phyloP scores from a whole-genome alignment of 2,329 filamentous ascomycete species.

The Colletotrichum zoysiae region DNA sequence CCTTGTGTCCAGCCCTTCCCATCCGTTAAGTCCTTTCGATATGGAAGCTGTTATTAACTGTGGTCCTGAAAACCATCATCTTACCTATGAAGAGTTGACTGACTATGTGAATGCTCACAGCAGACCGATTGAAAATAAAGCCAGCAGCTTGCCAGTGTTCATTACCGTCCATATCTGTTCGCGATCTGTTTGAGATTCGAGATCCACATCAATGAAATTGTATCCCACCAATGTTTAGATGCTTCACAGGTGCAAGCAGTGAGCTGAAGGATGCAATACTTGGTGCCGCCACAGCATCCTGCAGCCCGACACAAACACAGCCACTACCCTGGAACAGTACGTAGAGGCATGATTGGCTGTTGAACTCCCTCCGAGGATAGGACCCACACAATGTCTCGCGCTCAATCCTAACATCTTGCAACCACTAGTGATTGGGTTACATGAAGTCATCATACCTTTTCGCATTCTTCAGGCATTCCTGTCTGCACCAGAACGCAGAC shows the following conservation, averaged over 20 bases:
- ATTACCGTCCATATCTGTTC: not conserved
- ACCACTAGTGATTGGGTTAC: not conserved
- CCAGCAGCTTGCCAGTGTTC: not conserved
- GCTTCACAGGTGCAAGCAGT: not conserved
- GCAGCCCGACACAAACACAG: not conserved
- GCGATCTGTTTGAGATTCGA: not conserved
- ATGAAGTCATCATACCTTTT: constrained; percentile 22
- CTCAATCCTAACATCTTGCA: constrained; percentile 14
- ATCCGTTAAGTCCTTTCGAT: not conserved
- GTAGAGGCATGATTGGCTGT: not conserved
- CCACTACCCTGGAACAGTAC: not conserved
- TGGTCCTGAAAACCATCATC: too few species aligned
- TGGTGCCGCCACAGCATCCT: not conserved
- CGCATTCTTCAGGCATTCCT: not conserved
- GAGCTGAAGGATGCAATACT: not conserved
- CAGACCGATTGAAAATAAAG: not conserved
- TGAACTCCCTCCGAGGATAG: not conserved
- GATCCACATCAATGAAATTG: not conserved
- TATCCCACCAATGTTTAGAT: not conserved
- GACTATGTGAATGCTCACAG: not conserved
- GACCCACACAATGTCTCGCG: not conserved
- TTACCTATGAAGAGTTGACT: too few species aligned
- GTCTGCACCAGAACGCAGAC: constrained; percentile 9
- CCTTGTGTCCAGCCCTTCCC: not conserved
- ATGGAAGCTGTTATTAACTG: too few species aligned